Percentiles rank a stretch among this genome's conserved stretches.
Evolutionary conservation across 148 eudicot species (phyloP).

Genomic region (Cornus kousa): DNA sequence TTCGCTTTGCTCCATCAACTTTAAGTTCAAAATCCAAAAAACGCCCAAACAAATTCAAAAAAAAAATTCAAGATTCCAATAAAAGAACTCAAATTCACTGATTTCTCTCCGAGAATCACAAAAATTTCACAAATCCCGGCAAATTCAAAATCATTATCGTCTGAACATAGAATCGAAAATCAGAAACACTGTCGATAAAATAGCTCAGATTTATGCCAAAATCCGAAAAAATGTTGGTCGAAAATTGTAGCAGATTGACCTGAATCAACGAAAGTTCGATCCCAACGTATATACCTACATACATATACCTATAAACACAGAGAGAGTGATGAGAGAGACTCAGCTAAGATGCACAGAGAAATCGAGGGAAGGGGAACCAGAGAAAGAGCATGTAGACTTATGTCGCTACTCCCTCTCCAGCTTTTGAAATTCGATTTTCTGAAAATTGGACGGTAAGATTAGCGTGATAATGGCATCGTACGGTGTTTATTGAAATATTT

Average conservation of each 20-base stretch:
- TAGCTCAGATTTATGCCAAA: not conserved
- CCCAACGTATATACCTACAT: not conserved
- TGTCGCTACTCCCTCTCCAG: conserved; percentile 25
- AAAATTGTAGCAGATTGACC: conserved; percentile 3
- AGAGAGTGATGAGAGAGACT: not conserved
- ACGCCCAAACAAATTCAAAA: conserved; percentile 13
- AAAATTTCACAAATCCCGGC: not conserved
- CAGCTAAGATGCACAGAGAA: not conserved
- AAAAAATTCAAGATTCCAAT: not conserved
- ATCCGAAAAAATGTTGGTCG: conserved; percentile 1
- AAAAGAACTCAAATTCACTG: conserved; percentile 16
- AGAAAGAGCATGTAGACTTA: conserved; percentile 11
- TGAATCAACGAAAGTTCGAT: not conserved
- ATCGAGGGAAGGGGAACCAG: not conserved
- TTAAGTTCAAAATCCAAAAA: conserved; percentile 13
- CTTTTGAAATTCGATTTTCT: conserved; percentile 59
- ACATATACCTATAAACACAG: not conserved
- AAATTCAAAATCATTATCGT: conserved; percentile 11
- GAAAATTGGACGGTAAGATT: conserved; percentile 39
- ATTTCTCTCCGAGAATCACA: not conserved
- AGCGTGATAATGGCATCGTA: conserved; percentile 22
- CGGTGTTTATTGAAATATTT: conserved; percentile 5
- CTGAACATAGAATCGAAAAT: not conserved
- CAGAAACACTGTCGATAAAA: not conserved
- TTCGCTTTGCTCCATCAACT: conserved; percentile 52